Evolutionary conservation across 2,329 filamentous ascomycete species (phyloP).

Genomic region (Chalara sp.): DNA sequence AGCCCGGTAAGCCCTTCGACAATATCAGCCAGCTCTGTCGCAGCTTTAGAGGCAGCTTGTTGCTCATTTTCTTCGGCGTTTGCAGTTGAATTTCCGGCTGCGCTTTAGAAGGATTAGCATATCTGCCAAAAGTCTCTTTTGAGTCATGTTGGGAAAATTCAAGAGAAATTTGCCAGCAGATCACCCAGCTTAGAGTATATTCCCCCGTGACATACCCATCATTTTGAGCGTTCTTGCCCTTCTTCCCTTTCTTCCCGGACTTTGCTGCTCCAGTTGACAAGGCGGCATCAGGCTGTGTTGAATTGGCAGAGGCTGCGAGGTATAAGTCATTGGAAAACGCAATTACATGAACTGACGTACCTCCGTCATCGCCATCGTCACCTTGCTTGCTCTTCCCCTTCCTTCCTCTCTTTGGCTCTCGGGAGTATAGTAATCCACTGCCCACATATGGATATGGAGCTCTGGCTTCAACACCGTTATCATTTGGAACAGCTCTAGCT

Average conservation of each 20-base stretch:
- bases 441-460: conserved; percentile 12
- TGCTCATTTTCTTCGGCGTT: neutral
- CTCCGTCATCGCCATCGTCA: conserved; percentile 6
- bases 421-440: conserved; percentile 9
- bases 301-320: conserved; percentile 4
- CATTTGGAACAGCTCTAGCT: conserved; percentile 20
- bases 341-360: neutral
- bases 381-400: too few relatives aligned
- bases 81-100: too few relatives aligned
- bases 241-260: too few relatives aligned
- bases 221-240: too few relatives aligned
- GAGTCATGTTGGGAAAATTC: too few relatives aligned
- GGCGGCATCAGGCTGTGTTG: conserved; percentile 3
- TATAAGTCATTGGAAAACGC: neutral
- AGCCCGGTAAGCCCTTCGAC: neutral
- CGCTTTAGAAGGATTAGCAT: too few relatives aligned
- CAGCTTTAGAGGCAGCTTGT: neutral
- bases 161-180: too few relatives aligned
- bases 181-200: too few relatives aligned
- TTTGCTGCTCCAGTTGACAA: conserved; percentile 3
- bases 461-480: conserved; percentile 14
- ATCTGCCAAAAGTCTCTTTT: too few relatives aligned
- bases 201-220: too few relatives aligned
- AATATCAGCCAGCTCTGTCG: neutral
- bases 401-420: conserved; percentile 12